Conservation (phyloP, 1,139 yeast genomes). For the Komagataea norvegica region DNA sequence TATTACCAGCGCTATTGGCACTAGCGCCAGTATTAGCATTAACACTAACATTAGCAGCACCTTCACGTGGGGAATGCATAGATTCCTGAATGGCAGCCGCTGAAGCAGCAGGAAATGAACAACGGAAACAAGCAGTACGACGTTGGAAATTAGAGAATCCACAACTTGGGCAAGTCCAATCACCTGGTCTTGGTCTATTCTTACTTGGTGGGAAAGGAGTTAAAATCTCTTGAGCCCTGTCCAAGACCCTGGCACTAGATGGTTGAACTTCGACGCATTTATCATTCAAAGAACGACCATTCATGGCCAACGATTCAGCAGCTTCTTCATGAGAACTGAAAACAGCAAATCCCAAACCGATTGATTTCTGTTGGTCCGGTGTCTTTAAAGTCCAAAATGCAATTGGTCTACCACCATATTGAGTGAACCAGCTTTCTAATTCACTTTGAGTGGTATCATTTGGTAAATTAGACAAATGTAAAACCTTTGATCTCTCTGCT, state of each 20-base stretch:
- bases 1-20: conserved; percentile 1
- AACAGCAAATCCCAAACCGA: conserved; percentile 76
- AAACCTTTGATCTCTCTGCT: conserved; percentile 70
- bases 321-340: conserved; percentile 87
- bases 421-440: conserved; percentile 87
- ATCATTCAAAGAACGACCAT: conserved; percentile 74
- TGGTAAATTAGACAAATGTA: conserved; percentile 74
- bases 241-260: conserved; percentile 71
- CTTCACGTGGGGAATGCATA: conserved; percentile 29
- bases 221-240: conserved; percentile 73
- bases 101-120: conserved; percentile 81
- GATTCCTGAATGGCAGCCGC: conserved; percentile 62
- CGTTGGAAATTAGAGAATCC: conserved; percentile 94
- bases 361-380: conserved; percentile 44
- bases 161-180: conserved; percentile 96
- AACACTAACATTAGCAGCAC: conserved; percentile 1
- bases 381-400: conserved; percentile 84
- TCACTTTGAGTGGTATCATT: conserved; percentile 87
- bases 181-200: conserved; percentile 93
- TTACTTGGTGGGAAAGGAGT: conserved; percentile 85
- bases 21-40: conserved; percentile 2
- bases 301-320: conserved; percentile 65
- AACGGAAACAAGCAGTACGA: conserved; percentile 89
- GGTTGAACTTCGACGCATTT: conserved; percentile 82
- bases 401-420: conserved; percentile 78